Base-by-base conservation (phyloP, 768 basidiomycete genomes). In the Xanthoconium purpureum region DNA sequence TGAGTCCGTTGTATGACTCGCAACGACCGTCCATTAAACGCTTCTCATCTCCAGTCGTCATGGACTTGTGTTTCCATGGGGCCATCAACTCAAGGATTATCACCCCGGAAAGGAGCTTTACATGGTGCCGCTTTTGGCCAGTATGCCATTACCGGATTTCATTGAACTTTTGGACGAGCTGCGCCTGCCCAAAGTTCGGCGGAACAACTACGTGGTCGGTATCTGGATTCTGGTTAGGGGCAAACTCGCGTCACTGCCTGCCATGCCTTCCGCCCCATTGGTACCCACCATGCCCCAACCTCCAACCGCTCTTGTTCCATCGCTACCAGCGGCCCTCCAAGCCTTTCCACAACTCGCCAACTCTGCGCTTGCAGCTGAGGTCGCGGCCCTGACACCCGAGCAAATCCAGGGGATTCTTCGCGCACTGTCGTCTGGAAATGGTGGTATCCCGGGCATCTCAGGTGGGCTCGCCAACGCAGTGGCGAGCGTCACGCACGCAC, bases 191-290 rank as follows among this genome's bases (percentile, higher is more conserved):
- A 83, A 81, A 62, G 66, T 73, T 11, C 80, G 93, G 30, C 79
- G 70, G n/a, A 68, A 73, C 3, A 83, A 91, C 66, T 84, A 84
- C 57, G 78, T 96, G 38, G 74, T 96, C 43, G 89, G 89, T 24
- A 84, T 95, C 14, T 93, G 91, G 83, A 80, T 96, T n/a, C 77
- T 94, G 17, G 83, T 80, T 63, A 93, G 88, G 70, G 92, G 89
- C 28, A 91, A 84, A 71, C 80, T 92, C 5, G 78, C 75, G n/a
- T 73, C 78, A 17, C 77, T 76, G 24, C 73, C 78, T 59, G 50
- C 60, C 43, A 54, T 66, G 50, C 63, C 62, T 33, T 47, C 60
- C 42, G 28, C 54, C 5, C 42, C 61, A n/a, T 39, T 43, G 59
- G 50, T 38, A 20, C 43, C 53, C 50, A 55, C 32, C 57, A 42